phyloP scores from a whole-genome alignment of 2,329 filamentous ascomycete species.

The Pestalotiopsis sp. region DNA sequence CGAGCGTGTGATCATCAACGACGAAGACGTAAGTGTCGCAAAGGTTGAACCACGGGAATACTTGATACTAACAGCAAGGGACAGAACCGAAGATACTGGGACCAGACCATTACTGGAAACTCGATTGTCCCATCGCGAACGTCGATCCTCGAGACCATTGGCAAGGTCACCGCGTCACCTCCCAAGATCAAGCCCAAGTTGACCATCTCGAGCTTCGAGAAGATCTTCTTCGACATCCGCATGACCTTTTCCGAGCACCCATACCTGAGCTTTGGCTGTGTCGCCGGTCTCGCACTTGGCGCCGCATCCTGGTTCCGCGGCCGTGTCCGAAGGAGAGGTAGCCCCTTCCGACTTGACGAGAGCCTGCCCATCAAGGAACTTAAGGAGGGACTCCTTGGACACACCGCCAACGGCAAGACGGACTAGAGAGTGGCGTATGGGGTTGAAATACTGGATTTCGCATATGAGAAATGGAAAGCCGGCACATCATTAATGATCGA shows the following conservation, averaged over 20 bases:
- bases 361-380: constrained; percentile 51
- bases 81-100: constrained; percentile 93
- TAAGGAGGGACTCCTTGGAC: constrained; percentile 69
- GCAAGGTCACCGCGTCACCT: constrained; percentile 69
- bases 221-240: constrained; percentile 70
- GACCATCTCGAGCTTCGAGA: constrained; percentile 73
- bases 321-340: constrained; percentile 55
- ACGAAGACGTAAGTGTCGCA: constrained; percentile 79
- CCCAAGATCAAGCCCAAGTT: constrained; percentile 77
- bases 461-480: constrained; percentile 10
- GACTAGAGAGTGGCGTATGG: constrained; percentile 37
- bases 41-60: not conserved
- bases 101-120: constrained; percentile 85
- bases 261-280: constrained; percentile 58
- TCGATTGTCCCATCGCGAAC: constrained; percentile 87
- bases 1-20: constrained; percentile 93
- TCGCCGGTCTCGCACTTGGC: constrained; percentile 59
- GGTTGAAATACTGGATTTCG: constrained; percentile 4
- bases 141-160: constrained; percentile 85
- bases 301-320: constrained; percentile 57
- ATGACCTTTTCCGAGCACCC: constrained; percentile 62
- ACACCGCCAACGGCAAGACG: constrained; percentile 52
- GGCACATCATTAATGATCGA: constrained; percentile 10
- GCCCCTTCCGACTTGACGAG: constrained; percentile 66
- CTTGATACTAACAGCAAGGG: not conserved